These are phyloP conservation scores for Chrysanthemum seticuspe DNA, from an alignment of 129 eudicot species.

Conservation along the genomic window DNA sequence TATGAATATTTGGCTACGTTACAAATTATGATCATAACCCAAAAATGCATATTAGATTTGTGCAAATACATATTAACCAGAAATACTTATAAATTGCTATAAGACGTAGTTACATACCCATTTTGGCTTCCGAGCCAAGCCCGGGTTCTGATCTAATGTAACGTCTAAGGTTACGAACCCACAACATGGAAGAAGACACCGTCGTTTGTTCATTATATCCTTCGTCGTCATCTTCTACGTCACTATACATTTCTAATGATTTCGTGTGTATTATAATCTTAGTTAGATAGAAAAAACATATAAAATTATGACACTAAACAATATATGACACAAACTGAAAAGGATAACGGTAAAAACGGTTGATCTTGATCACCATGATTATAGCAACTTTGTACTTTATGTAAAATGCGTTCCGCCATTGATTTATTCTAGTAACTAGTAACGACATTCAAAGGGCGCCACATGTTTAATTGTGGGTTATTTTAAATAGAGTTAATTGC, in stretches of 20 bases:
- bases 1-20: no score
- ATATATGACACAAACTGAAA: not conserved
- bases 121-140: no score
- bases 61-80: no score
- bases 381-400: not conserved
- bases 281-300: no score
- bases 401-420: conserved; percentile 1
- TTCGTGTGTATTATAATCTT: conserved; percentile 4
- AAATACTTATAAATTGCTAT: no score
- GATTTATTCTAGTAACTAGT: not conserved
- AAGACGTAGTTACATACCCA: no score
- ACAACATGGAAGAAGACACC: conserved; percentile 32
- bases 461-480: not conserved
- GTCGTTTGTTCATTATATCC: conserved; percentile 16
- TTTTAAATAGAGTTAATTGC: not conserved
- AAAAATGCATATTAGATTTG: no score
- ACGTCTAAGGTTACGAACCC: conserved; percentile 45
- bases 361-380: conserved; percentile 6
- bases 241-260: conserved; percentile 23
- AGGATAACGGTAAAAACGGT: not conserved
- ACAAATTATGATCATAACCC: no score
- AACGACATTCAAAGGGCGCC: not conserved
- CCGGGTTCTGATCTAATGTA: conserved; percentile 25
- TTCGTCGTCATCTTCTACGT: conserved; percentile 22
- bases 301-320: not conserved